phyloP scores from a whole-genome alignment of 768 basidiomycete species.

The Panaeolus papilionaceus region DNA sequence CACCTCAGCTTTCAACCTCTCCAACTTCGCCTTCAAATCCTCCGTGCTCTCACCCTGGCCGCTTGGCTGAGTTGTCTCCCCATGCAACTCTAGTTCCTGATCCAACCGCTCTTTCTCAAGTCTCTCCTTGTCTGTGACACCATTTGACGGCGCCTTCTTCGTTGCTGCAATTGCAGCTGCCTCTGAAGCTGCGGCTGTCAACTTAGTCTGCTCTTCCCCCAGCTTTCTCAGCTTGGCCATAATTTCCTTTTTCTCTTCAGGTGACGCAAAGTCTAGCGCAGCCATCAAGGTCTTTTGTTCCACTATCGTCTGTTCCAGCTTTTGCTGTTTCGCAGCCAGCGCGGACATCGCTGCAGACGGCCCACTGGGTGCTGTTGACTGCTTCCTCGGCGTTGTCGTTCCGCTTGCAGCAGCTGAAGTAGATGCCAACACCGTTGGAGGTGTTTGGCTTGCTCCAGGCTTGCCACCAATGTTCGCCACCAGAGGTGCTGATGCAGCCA shows the following conservation, averaged over 20 bases:
- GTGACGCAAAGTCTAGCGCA: slow-evolving; percentile 63
- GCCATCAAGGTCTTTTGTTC: slow-evolving; percentile 90
- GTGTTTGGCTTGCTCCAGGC: slow-evolving; percentile 27
- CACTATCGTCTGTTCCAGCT: slow-evolving; percentile 81
- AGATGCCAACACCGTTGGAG: slow-evolving; percentile 21
- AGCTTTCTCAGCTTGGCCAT: slow-evolving; percentile 79
- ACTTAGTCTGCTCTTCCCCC: slow-evolving; percentile 76
- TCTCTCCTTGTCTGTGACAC: slow-evolving; percentile 51
- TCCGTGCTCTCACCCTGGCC: slow-evolving; percentile 63
- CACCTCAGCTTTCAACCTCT: slow-evolving; percentile 82
- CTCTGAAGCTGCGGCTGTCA: slow-evolving; percentile 34
- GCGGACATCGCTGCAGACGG: slow-evolving; percentile 44
- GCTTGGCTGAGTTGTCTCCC: slow-evolving; percentile 37
- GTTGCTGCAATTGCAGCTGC: slow-evolving; percentile 32
- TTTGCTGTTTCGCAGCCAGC: slow-evolving; percentile 76
- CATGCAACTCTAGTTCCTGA: slow-evolving; percentile 81
- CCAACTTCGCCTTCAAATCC: slow-evolving; percentile 75
- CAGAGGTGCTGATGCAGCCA: slow-evolving; percentile 82
- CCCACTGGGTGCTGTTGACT: slow-evolving; percentile 34
- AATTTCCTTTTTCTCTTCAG: slow-evolving; percentile 80
- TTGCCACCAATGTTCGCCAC: slow-evolving; percentile 66
- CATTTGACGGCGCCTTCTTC: slow-evolving; percentile 24
- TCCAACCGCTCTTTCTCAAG: slow-evolving; percentile 75
- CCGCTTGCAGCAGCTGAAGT: slow-evolving; percentile 26
- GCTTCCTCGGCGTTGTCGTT: slow-evolving; percentile 42